phyloP scores from a whole-genome alignment of 805 yeast genomes.

The Sugiyamaella floridensis region DNA sequence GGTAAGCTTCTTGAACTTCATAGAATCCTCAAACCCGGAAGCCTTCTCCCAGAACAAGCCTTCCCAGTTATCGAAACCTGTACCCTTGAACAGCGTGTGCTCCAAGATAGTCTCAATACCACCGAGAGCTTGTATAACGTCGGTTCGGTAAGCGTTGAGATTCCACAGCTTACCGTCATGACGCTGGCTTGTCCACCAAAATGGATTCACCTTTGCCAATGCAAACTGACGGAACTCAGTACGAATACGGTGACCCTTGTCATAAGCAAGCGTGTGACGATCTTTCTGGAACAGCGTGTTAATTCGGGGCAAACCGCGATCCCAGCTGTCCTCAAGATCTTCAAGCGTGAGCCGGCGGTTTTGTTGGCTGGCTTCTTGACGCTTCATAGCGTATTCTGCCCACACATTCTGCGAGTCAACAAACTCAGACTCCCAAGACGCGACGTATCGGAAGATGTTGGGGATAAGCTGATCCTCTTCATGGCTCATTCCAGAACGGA shows the following conservation, averaged over 20 bases:
- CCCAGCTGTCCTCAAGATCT: constrained; percentile 93
- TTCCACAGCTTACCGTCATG: constrained; percentile 98
- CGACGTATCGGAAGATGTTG: constrained; percentile 83
- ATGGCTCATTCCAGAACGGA: constrained; percentile 88
- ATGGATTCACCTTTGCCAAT: constrained; percentile 69
- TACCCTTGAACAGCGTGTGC: constrained; percentile 90
- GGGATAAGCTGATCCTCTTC: constrained; percentile 73
- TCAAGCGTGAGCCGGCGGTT: constrained; percentile 84
- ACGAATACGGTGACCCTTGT: constrained; percentile 85
- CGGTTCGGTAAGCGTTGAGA: constrained; percentile 83
- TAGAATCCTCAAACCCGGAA: constrained; percentile 92
- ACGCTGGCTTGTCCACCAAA: constrained; percentile 92
- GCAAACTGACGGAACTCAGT: constrained; percentile 70
- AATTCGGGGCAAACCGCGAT: constrained; percentile 92
- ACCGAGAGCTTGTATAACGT: constrained; percentile 94
- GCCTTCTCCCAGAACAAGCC: constrained; percentile 98
- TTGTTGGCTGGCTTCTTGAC: constrained; percentile 79
- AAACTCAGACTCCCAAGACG: constrained; percentile 96
- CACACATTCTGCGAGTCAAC: constrained; percentile 92
- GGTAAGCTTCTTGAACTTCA: constrained; percentile 89
- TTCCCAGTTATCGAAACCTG: constrained; percentile 98
- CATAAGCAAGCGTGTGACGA: constrained; percentile 88
- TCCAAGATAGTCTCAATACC: constrained; percentile 95
- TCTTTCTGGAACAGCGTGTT: constrained; percentile 93
- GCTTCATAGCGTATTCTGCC: constrained; percentile 91